A percentile compares a stretch with the other conserved stretches of the same genome.
These are phyloP conservation scores for Metarhizium anisopliae DNA, from an alignment of 2,329 filamentous ascomycete species.

Conservation along the genomic window DNA sequence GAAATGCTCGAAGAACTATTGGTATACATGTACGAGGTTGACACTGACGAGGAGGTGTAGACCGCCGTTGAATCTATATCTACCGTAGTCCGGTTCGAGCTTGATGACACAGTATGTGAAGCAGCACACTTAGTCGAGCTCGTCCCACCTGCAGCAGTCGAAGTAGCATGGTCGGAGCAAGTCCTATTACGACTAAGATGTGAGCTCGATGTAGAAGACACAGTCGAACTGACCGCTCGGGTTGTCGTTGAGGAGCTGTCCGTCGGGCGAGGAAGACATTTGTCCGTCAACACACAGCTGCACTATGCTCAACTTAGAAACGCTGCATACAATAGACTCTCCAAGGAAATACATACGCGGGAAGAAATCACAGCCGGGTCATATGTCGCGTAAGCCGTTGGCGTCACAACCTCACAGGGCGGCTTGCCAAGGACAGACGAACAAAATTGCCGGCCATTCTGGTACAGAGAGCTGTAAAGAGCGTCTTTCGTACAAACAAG, in stretches of 20 bases:
- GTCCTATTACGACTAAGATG: not conserved
- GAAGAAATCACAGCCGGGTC: constrained; percentile 20
- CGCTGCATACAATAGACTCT: not conserved
- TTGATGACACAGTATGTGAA: not conserved
- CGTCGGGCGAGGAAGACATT: not conserved
- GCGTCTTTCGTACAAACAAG: constrained; percentile 16
- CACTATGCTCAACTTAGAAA: constrained; percentile 12
- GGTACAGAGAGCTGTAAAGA: constrained; percentile 20
- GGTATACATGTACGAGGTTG: not conserved
- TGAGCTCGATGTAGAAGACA: not conserved
- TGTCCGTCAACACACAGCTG: constrained; percentile 15
- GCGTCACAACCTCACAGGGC: constrained; percentile 13
- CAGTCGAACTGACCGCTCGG: not conserved
- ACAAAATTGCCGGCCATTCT: constrained; percentile 19
- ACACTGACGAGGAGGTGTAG: not conserved
- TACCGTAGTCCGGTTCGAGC: not conserved
- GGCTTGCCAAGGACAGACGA: constrained; percentile 17
- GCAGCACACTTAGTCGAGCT: too few relatives aligned
- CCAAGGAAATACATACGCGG: constrained; percentile 15
- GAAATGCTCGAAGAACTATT: not conserved
- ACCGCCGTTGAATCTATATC: not conserved
- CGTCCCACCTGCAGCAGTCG: not conserved
- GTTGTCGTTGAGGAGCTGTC: too few relatives aligned
- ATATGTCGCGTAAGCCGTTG: constrained; percentile 19
- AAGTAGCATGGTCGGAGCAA: not conserved